Percentiles rank a stretch among this genome's conserved stretches.
Conservation (phyloP, 768 basidiomycete species). For the Hortiboletus flavorubellus region DNA sequence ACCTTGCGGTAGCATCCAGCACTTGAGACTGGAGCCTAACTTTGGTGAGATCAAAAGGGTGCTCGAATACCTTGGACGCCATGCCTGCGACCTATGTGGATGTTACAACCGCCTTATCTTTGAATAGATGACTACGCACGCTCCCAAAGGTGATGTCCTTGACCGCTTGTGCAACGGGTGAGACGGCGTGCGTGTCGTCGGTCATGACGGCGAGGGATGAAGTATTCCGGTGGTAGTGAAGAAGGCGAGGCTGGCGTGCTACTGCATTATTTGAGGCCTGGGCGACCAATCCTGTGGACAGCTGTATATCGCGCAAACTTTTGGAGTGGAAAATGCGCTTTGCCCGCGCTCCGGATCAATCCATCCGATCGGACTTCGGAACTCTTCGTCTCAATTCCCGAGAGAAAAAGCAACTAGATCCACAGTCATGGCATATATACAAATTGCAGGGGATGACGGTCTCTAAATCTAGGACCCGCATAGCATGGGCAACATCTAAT, state of each 20-base stretch:
- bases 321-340: slow-evolving; percentile 17
- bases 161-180: slow-evolving; percentile 21
- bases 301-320: slow-evolving; percentile 13
- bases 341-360: slow-evolving; percentile 2
- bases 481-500: not conserved
- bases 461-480: not conserved
- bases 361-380: slow-evolving; percentile 11
- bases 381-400: not conserved
- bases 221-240: not conserved
- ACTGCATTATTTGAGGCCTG: slow-evolving; percentile 23
- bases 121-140: slow-evolving; percentile 35
- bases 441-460: not conserved
- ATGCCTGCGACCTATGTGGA: slow-evolving; percentile 73
- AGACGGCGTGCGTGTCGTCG: slow-evolving; percentile 15
- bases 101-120: not conserved
- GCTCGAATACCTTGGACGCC: slow-evolving; percentile 81
- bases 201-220: slow-evolving; percentile 13
- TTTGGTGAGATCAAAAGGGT: slow-evolving; percentile 94
- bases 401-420: not conserved
- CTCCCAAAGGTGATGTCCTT: slow-evolving; percentile 60
- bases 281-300: slow-evolving; percentile 24
- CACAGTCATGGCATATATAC: not conserved
- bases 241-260: slow-evolving; percentile 11
- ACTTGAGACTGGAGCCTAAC: slow-evolving; percentile 92
- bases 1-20: slow-evolving; percentile 62